Conservation (phyloP, 176 grass and related monocot species). For the Zea luxurians region DNA sequence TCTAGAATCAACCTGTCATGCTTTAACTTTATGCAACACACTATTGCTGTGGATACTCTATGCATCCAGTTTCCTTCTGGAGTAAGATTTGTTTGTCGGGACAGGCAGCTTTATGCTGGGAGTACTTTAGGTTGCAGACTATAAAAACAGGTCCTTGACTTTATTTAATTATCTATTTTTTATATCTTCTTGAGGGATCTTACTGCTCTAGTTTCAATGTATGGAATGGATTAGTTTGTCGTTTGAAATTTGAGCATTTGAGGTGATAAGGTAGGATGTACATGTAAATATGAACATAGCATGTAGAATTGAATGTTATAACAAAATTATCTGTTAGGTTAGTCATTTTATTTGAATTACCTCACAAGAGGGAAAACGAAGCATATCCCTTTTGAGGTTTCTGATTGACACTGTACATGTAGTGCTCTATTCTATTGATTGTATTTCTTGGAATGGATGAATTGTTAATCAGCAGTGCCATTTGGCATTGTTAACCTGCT, state of each 20-base stretch:
- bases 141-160: too few species aligned
- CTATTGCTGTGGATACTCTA: not conserved
- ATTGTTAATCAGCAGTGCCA: not conserved
- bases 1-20: not conserved
- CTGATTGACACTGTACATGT: not conserved
- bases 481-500: conserved; percentile 27
- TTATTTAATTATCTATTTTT: not conserved
- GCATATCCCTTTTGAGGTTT: not conserved
- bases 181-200: not conserved
- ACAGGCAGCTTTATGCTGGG: not conserved
- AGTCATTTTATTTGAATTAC: not conserved
- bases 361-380: not conserved
- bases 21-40: conserved; percentile 6
- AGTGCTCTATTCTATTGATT: conserved; percentile 7
- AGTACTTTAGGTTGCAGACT: not conserved
- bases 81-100: conserved; percentile 3
- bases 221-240: not conserved
- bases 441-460: not conserved
- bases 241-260: not conserved
- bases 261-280: not conserved
- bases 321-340: not conserved
- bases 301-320: not conserved
- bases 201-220: not conserved
- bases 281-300: not conserved
- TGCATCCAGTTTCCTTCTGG: conserved; percentile 11